Evolutionary conservation across 768 basidiomycete genomes (phyloP), one percentile per base, ranked within the genome.

Genomic region (Tricholomella constricta): DNA sequence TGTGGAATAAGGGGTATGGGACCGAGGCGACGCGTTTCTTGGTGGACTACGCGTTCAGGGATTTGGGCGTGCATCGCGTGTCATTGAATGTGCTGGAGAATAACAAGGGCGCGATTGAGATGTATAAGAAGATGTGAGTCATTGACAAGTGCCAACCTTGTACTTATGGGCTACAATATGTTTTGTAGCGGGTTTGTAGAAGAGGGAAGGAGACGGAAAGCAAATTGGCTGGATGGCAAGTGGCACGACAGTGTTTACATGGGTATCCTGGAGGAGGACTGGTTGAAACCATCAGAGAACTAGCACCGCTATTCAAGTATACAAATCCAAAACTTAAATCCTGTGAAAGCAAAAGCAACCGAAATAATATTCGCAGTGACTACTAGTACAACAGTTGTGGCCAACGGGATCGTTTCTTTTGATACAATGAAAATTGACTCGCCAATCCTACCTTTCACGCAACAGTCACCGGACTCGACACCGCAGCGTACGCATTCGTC

Each of bases 401-500:
- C n/a, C n/a, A n/a, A n/a, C n/a, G n/a, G n/a, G n/a, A n/a, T n/a
- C n/a, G n/a, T n/a, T n/a, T n/a, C n/a, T n/a, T n/a, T n/a, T n/a
- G n/a, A n/a, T n/a, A n/a, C n/a, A n/a, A n/a, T n/a, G n/a, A n/a
- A n/a, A 32, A 32, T 9, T 32, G 14, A 14, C 31, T 11, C 10
- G 31, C 31, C 31, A 2, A 32, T 32, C 10, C 31, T 9, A 32
- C 31, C 31, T 32, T 4, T 14, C 3, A 10, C 9, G 31, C 31
- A 14, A 32, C 9, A 32, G 3, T 10, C 4, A 32, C 22, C 17
- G 54, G 54, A 12, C 44, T 55, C 22, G 48, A 40, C 4, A 40
- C 27, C 19, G 48, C 15, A 23, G 52, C 62, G 60, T 83, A 82
- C 35, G 72, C 65, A 60, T 82, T 82, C 36, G 75, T 71, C 64